Conservation (phyloP, 164 flowering plant genomes). For the Chimonanthus salicifolius region DNA sequence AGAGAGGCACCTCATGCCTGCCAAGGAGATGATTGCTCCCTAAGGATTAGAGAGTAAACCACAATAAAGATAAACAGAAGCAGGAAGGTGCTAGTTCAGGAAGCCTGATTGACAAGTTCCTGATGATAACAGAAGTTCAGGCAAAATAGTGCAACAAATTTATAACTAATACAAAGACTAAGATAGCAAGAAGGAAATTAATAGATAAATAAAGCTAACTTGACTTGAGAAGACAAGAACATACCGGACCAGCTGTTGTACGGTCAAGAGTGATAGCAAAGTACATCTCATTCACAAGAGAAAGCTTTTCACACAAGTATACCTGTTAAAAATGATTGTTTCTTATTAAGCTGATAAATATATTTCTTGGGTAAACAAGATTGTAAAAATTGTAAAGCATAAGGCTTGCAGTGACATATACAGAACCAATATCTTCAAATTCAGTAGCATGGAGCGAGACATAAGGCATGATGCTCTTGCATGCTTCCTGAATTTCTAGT, state of each 20-base stretch:
- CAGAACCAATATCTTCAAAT: no score
- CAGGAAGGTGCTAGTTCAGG: background rate
- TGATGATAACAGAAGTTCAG: background rate
- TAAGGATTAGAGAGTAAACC: no score
- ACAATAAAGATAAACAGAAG: no score
- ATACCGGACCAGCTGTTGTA: conserved; percentile 66
- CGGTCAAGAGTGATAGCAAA: conserved; percentile 96
- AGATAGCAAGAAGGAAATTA: background rate
- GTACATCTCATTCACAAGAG: conserved; percentile 96
- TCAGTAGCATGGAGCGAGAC: no score
- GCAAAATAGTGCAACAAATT: background rate
- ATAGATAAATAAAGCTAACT: background rate
- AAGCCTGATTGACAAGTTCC: background rate
- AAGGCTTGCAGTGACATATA: no score
- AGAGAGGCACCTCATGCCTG: no score
- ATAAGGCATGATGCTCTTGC: no score
- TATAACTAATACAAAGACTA: background rate
- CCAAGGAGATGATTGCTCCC: no score
- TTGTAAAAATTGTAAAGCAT: no score
- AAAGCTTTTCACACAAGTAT: conserved; percentile 80
- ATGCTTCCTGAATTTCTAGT: no score
- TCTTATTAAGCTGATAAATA: background rate
- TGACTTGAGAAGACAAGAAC: background rate
- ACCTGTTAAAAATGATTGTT: conserved; percentile 5
- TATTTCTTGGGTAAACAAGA: no score